Conservation (phyloP, 2,329 filamentous ascomycete species). For the Zymoseptoria crescenta region DNA sequence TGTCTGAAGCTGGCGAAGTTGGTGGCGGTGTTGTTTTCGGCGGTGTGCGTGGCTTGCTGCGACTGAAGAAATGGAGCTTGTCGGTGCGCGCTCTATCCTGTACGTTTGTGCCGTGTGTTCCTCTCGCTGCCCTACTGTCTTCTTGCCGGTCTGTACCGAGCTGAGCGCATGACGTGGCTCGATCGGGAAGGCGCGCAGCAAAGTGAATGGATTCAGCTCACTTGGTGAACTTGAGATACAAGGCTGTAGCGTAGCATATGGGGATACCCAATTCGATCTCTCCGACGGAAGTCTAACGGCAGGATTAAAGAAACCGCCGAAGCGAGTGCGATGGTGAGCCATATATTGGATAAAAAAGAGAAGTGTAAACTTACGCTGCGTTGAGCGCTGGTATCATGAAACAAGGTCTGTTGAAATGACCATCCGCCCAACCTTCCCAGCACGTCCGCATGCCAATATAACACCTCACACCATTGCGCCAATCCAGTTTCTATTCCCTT, state of each 20-base stretch:
- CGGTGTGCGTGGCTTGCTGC: background rate
- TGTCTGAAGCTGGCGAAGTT: background rate
- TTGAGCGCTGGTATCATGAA: constrained; percentile 30
- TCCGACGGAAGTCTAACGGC: background rate
- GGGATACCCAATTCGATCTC: background rate
- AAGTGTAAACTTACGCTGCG: constrained; percentile 26
- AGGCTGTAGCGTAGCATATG: background rate
- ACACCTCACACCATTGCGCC: constrained; percentile 1
- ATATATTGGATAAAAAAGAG: background rate
- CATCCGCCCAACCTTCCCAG: constrained; percentile 7
- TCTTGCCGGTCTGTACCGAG: background rate
- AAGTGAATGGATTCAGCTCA: background rate
- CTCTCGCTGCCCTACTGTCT: background rate
- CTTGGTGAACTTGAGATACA: background rate
- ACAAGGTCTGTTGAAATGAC: constrained; percentile 27
- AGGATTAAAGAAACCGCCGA: background rate
- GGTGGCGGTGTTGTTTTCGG: background rate
- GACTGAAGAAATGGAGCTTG: background rate
- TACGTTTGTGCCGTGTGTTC: background rate
- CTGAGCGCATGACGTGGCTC: background rate
- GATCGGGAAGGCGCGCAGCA: background rate
- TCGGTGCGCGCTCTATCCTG: background rate
- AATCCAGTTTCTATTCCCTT: constrained; percentile 1
- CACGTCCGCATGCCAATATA: background rate
- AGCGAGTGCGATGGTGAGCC: background rate